Evolutionary conservation across 1,139 yeast species (phyloP), one percentile per base, ranked within the genome.

Genomic region (Suhomyces wounanorum): DNA sequence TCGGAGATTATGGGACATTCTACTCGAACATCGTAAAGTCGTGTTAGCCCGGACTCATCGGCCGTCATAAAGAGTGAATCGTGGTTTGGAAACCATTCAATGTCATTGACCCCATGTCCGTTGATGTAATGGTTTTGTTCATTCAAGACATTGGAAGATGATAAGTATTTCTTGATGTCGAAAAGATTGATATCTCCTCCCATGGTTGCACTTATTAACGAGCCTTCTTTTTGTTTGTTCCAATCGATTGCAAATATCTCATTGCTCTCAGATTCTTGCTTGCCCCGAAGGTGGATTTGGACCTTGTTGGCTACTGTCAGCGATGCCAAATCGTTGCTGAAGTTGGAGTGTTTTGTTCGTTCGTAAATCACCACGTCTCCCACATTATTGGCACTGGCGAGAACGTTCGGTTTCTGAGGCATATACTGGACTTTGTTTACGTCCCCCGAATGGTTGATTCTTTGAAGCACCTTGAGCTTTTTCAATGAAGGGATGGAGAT

Each of bases 81-180:
- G 62, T 87, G 94, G 44, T 70, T 69, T 3, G 79, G 77, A 47
- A 78, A 63, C 87, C 89, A 87, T 52, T 82, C 78, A 1, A 84
- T 70, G 58, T 83, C 87, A 62, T 87, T 87, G 13, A 82, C 71
- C 0, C 89, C 89, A 8, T 56, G 31, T 4, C 30, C 26, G 33
- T 54, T 55, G 28, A 40, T 48, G 23, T 26, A 31, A 43, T 52
- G 49, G 10, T 44, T 40, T 7, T 39, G 14, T 39, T 55, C 48
- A 8, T 26, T 23, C 13, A 46, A 47, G 5, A 40, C 8, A 10
- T 43, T 40, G 2, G 49, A 26, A 11, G 18, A 17, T 4, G 31
- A 28, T 1, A 56, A 53, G 42, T 63, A 60, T 10, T 52, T 48
- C 43, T 61, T 64, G 6, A 77, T 64, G 57, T 77, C 79, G 52